Conservation (phyloP, 2,329 filamentous ascomycete genomes). For the Diplodia sapinea region DNA sequence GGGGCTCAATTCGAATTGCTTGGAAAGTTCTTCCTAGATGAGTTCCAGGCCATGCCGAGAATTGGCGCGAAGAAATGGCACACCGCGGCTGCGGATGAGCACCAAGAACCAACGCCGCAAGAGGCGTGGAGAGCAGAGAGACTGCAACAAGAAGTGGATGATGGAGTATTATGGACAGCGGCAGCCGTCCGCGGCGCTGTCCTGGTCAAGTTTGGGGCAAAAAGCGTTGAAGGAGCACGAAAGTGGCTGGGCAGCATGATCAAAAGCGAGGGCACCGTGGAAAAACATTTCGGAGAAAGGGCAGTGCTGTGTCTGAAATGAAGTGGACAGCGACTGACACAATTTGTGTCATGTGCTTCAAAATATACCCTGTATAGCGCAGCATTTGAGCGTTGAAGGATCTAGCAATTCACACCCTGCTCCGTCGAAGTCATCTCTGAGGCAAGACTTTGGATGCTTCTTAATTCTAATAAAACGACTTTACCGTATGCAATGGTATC, state of each 20-base stretch:
- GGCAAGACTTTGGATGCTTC: neutral
- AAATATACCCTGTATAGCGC: conserved; percentile 2
- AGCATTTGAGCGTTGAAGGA: neutral
- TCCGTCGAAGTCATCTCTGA: neutral
- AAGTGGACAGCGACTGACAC: neutral
- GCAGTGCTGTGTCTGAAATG: conserved; percentile 68
- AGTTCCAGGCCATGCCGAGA: conserved; percentile 79
- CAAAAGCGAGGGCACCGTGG: conserved; percentile 73
- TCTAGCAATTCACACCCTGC: neutral
- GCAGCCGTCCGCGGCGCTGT: conserved; percentile 67
- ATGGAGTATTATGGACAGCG: conserved; percentile 47
- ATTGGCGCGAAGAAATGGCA: conserved; percentile 82
- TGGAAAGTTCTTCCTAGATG: conserved; percentile 75
- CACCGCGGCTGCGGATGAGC: conserved; percentile 39
- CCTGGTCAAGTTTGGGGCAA: conserved; percentile 87
- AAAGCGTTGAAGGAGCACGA: conserved; percentile 78
- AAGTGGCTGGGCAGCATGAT: conserved; percentile 81
- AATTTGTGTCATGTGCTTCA: neutral
- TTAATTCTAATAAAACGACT: neutral
- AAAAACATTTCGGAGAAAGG: conserved; percentile 76
- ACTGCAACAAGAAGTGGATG: conserved; percentile 61
- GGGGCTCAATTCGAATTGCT: conserved; percentile 72
- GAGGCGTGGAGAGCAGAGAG: conserved; percentile 60
- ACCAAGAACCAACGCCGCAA: conserved; percentile 35
- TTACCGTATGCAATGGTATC: neutral